Percentiles rank a stretch among this genome's conserved stretches.
Evolutionary conservation across 768 basidiomycete species (phyloP).

Genomic region (Tulasnella sp.): DNA sequence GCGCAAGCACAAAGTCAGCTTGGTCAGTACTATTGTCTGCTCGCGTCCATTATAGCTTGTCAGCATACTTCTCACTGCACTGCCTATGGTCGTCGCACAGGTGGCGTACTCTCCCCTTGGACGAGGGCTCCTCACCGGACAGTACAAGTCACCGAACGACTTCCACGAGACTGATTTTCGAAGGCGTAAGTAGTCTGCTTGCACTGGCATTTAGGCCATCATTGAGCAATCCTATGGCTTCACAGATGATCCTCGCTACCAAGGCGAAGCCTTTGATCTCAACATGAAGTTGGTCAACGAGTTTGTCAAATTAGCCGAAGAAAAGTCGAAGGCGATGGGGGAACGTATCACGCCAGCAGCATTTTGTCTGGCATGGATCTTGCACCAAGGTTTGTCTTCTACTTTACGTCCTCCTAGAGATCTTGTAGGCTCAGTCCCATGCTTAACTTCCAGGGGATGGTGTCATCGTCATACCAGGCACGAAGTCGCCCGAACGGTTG

Average conservation of each 20-base stretch:
- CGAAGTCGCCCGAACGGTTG: not conserved
- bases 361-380: constrained; percentile 3
- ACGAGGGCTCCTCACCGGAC: constrained; percentile 26
- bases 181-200: not conserved
- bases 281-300: not conserved
- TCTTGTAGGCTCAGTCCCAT: too few relatives aligned
- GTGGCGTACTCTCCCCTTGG: constrained; percentile 33
- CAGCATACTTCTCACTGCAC: not conserved
- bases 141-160: constrained; percentile 2
- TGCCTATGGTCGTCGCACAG: not conserved
- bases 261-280: constrained; percentile 2
- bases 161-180: constrained; percentile 7
- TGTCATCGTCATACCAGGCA: not conserved
- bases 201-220: not conserved
- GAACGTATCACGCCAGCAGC: not conserved
- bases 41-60: not conserved
- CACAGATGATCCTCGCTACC: not conserved
- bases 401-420: too few relatives aligned
- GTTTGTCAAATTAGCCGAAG: not conserved
- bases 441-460: not conserved
- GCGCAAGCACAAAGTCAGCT: not conserved
- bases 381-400: not conserved
- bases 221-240: not conserved
- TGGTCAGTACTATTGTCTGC: not conserved
- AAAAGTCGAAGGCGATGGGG: not conserved